Conservation (phyloP, 2,329 filamentous ascomycete species). For the Dactylellina parvicollis region DNA sequence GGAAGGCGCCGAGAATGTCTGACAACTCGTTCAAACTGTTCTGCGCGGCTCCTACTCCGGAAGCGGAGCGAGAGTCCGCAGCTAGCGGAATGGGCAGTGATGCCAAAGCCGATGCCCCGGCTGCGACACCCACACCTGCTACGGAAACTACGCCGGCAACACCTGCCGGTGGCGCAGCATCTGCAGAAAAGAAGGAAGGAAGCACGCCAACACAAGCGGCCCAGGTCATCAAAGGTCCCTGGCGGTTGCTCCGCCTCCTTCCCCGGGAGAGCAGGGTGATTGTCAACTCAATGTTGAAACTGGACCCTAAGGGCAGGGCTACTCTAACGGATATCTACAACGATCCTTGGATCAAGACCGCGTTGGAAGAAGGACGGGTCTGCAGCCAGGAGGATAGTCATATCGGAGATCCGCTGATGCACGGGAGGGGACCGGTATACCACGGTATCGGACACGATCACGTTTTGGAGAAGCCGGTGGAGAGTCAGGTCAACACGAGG, state of each 20-base stretch:
- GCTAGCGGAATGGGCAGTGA: slow-evolving; percentile 40
- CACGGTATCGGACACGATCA: slow-evolving; percentile 82
- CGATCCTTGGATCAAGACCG: slow-evolving; percentile 89
- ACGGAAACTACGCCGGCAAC: slow-evolving; percentile 16
- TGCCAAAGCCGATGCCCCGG: slow-evolving; percentile 29
- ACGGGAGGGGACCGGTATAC: slow-evolving; percentile 70
- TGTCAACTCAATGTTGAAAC: slow-evolving; percentile 88
- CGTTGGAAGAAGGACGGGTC: slow-evolving; percentile 68
- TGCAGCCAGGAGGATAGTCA: slow-evolving; percentile 76
- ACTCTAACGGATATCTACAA: slow-evolving; percentile 85
- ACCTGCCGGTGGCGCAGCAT: slow-evolving; percentile 45
- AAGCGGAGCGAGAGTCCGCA: slow-evolving; percentile 52
- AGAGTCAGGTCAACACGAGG: slow-evolving; percentile 91
- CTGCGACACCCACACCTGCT: no score
- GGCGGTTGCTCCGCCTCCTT: slow-evolving; percentile 85
- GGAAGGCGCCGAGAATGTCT: slow-evolving; percentile 90
- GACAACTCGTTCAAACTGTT: slow-evolving; percentile 97
- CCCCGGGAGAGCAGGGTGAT: slow-evolving; percentile 90
- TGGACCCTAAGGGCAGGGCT: slow-evolving; percentile 83
- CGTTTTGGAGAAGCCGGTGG: slow-evolving; percentile 82
- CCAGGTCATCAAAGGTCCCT: slow-evolving; percentile 80
- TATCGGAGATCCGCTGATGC: slow-evolving; percentile 14
- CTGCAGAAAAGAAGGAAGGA: slow-evolving; percentile 54
- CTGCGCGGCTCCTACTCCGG: slow-evolving; percentile 62
- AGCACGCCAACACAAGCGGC: slow-evolving; percentile 59